Evolutionary conservation across 2,329 filamentous ascomycete species (phyloP), one percentile per base, ranked within the genome.

Genomic region (Stachybotrys echinatus): DNA sequence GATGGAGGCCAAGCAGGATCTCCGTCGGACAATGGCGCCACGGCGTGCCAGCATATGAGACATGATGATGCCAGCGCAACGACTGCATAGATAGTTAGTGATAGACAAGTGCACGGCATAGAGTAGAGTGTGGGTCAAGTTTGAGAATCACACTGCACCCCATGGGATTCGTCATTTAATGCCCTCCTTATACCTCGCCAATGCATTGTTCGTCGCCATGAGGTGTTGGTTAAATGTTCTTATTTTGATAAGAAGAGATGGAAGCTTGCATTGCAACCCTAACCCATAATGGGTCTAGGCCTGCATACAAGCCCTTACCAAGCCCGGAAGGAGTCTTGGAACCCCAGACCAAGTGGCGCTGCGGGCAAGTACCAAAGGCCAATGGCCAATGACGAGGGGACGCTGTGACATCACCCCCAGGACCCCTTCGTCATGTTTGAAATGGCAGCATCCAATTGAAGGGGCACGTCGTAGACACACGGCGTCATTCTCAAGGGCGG

Each of bases 21-120:
- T 92, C 61, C 77, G 87, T 59, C 79, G 88, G 59, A 92, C 88
- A 1, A 89, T 89, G 82, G 88, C 88, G 51, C 88, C 88, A 20
- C 75, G 88, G 55, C 77, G 88, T 64, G 88, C 88, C 22, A 92
- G 88, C 68, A 89, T 92, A 46, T 89, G 51, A 61, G 49, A 69
- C 31, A 37, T 17, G 31, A 37, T 37, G 31, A 37, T 37, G 31
- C 31, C 10, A 37, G n/a, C n/a, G n/a, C 23, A 34, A 43, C 45
- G 43, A 38, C 17, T n/a, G n/a, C n/a, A n/a, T n/a, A n/a, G n/a
- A n/a, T n/a, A n/a, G 42, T 37, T 31, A 31, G 48, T 43, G 42
- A 40, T 40, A 47, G 31, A 47, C 23, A 27, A n/a, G n/a, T n/a
- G n/a, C n/a, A n/a, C n/a, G n/a, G n/a, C n/a, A n/a, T n/a, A n/a